A percentile compares a stretch with the other conserved stretches of the same genome.
phyloP scores from a whole-genome alignment of 139 green algal genomes.

The Volvox africanus region DNA sequence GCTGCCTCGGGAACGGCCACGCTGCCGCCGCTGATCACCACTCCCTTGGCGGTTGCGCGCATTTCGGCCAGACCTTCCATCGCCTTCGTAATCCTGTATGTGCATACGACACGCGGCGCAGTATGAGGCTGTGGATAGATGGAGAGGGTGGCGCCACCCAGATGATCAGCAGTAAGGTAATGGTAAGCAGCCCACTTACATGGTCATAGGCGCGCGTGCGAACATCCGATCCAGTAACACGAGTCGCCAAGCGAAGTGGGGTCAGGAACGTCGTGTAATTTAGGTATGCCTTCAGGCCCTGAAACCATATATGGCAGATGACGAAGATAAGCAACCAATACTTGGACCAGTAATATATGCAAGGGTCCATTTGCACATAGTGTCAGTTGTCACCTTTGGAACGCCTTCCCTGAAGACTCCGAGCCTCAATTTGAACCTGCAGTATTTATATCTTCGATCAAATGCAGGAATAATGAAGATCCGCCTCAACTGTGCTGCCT shows the following conservation, averaged over 20 bases:
- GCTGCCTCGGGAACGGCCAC: not conserved
- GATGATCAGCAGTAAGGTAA: no score
- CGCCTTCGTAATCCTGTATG: constrained; percentile 13
- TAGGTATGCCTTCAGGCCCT: not conserved
- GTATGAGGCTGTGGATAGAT: no score
- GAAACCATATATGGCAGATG: not conserved
- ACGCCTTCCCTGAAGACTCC: not conserved
- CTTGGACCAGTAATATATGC: not conserved
- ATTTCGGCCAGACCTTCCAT: not conserved
- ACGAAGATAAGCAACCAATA: not conserved
- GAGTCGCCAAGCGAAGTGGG: not conserved
- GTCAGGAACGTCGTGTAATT: not conserved
- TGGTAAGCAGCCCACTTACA: not conserved
- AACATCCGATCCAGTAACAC: not conserved
- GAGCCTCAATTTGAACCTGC: not conserved
- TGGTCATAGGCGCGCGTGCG: constrained; percentile 19
- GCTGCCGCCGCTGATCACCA: not conserved
- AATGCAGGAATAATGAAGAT: not conserved
- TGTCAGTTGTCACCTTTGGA: constrained; percentile 3
- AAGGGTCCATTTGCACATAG: not conserved
- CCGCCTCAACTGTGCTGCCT: no score
- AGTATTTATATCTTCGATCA: not conserved
- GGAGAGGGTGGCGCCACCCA: no score
- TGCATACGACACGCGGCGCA: not conserved
- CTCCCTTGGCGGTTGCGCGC: not conserved